These are phyloP conservation scores for Cryptococcus sp. DNA, from an alignment of 1,284 basidiomycete genomes.

Conservation along the genomic window DNA sequence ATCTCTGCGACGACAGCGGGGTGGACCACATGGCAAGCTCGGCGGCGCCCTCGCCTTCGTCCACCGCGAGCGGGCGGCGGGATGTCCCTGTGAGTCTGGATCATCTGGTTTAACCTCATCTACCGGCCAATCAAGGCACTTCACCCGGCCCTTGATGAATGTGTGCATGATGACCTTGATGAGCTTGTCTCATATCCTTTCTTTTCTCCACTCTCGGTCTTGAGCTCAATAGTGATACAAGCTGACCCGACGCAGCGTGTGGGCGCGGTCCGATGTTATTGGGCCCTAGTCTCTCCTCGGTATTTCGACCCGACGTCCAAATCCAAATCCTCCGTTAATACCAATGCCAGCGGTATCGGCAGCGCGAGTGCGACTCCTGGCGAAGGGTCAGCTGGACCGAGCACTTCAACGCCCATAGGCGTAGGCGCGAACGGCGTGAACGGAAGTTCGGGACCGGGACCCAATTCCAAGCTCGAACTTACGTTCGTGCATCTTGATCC, in stretches of 20 bases:
- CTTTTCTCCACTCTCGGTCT: no score
- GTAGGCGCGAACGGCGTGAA: no score
- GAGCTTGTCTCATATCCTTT: no score
- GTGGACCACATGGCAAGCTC: no score
- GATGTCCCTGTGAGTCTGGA: background rate
- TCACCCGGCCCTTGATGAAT: no score
- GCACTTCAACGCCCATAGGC: background rate
- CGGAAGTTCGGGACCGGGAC: background rate
- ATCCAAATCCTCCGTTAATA: background rate
- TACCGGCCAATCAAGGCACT: no score
- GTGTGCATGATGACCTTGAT: no score
- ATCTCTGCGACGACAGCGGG: no score
- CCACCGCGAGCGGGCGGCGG: background rate
- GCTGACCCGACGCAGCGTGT: slow-evolving; percentile 23
- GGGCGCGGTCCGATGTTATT: slow-evolving; percentile 48
- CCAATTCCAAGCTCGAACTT: slow-evolving; percentile 58
- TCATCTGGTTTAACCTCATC: no score
- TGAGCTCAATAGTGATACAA: no score
- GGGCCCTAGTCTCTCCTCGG: slow-evolving; percentile 42
- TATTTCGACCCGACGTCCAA: slow-evolving; percentile 17
- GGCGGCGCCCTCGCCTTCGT: no score
- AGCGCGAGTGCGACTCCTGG: background rate
- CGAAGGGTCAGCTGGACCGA: background rate
- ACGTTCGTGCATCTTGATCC: slow-evolving; percentile 89
- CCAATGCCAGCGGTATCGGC: background rate